Percentiles rank a stretch among this genome's conserved stretches.
phyloP scores from a whole-genome alignment of 345 rosid genomes.

The Cardamine resedifolia region DNA sequence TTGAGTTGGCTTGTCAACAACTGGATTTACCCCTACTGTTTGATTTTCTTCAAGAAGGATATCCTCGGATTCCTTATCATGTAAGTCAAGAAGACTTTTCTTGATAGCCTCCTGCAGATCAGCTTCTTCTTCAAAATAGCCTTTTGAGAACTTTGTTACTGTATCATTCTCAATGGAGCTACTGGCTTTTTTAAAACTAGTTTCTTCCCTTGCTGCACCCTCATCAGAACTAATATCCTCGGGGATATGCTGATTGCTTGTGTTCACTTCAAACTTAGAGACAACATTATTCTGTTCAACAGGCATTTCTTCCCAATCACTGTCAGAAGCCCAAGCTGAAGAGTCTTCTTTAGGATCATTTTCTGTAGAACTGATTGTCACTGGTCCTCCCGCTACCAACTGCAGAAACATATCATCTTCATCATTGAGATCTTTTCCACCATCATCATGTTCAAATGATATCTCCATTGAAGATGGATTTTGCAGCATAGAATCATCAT shows the following conservation, averaged over 20 bases:
- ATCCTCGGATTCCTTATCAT: constrained; percentile 30
- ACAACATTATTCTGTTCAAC: constrained; percentile 34
- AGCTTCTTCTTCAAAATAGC: constrained; percentile 74
- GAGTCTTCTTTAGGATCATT: constrained; percentile 40
- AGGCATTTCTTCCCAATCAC: constrained; percentile 69
- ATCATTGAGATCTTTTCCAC: constrained; percentile 42
- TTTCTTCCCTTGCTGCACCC: constrained; percentile 78
- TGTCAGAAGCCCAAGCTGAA: constrained; percentile 56
- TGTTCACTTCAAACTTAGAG: constrained; percentile 27
- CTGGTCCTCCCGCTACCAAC: constrained; percentile 63
- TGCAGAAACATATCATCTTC: constrained; percentile 72
- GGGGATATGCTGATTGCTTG: constrained; percentile 38
- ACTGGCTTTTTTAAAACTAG: constrained; percentile 34
- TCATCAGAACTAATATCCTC: constrained; percentile 42
- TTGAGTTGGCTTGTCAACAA: constrained; percentile 21
- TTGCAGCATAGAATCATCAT: constrained; percentile 34
- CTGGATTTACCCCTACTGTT: constrained; percentile 21
- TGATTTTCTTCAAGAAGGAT: constrained; percentile 36
- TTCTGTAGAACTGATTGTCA: constrained; percentile 43
- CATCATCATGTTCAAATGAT: constrained; percentile 70
- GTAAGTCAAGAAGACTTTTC: constrained; percentile 71
- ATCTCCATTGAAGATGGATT: constrained; percentile 54
- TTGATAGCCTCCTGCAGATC: constrained; percentile 83
- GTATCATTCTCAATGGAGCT: constrained; percentile 35
- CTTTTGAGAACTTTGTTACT: constrained; percentile 50